Percentiles rank a stretch among this genome's conserved stretches.
These are phyloP conservation scores for Emergomyces pasteurianus DNA, from an alignment of 2,329 filamentous ascomycete genomes.

Conservation along the genomic window DNA sequence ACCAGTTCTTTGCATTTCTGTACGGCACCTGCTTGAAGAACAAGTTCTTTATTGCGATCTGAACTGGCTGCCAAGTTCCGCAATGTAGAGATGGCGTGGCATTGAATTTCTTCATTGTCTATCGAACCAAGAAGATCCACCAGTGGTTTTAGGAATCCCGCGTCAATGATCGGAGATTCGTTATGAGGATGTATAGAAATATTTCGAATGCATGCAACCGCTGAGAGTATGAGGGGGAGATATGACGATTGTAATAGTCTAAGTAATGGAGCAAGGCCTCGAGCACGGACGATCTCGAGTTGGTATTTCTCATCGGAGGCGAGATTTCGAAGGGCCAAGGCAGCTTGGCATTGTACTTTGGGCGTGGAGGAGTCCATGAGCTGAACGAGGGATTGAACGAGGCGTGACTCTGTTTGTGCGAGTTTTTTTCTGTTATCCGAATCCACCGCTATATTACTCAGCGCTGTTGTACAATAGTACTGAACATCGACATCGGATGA, in stretches of 20 bases:
- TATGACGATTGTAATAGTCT: conserved; percentile 90
- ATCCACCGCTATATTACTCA: conserved; percentile 98
- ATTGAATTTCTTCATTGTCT: conserved; percentile 97
- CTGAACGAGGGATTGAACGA: conserved; percentile 88
- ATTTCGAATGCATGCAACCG: conserved; percentile 95
- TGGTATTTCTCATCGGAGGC: conserved; percentile 98
- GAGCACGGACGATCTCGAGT: conserved; percentile 85
- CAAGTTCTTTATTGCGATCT: conserved; percentile 95
- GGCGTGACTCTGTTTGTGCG: conserved; percentile 75
- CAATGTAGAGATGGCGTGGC: conserved; percentile 93
- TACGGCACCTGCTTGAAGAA: conserved; percentile 88
- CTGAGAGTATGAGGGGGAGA: conserved; percentile 86
- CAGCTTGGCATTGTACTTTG: conserved; percentile 96
- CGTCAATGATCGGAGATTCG: conserved; percentile 96
- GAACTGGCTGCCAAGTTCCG: conserved; percentile 93
- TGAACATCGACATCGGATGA: conserved; percentile 94
- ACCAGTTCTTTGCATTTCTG: conserved; percentile 98
- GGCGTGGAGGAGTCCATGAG: conserved; percentile 96
- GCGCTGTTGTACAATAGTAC: conserved; percentile 96
- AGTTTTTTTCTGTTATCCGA: conserved; percentile 80
- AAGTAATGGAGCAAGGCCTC: conserved; percentile 73
- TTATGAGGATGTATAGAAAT: conserved; percentile 97
- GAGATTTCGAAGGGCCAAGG: conserved; percentile 82
- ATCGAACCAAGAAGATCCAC: conserved; percentile 90
- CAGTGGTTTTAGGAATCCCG: conserved; percentile 84